Evolutionary conservation across 306 rosid genomes (phyloP).

Genomic region (Hylodesmum podocarpum): DNA sequence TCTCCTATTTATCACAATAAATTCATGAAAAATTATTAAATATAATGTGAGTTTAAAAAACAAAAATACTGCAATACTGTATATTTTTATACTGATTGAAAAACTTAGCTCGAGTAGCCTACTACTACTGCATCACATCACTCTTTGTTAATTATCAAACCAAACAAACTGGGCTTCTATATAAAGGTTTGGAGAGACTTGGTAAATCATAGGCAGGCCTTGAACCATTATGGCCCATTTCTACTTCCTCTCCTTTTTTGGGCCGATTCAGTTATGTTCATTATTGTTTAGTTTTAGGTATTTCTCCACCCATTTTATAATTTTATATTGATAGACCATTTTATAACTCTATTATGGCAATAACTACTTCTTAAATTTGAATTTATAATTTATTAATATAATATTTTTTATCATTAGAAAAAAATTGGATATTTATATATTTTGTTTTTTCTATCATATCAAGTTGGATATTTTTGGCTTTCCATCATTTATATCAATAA

Average conservation of each 20-base stretch:
- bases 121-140: too few relatives aligned
- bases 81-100: too few relatives aligned
- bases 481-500: neutral
- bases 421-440: neutral
- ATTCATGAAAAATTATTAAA: too few relatives aligned
- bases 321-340: too few relatives aligned
- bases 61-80: too few relatives aligned
- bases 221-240: neutral
- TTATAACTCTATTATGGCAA: too few relatives aligned
- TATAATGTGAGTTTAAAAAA: too few relatives aligned
- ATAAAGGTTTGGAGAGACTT: neutral
- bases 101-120: too few relatives aligned
- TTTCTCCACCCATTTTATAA: neutral
- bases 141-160: too few relatives aligned
- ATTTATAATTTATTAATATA: neutral
- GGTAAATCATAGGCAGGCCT: neutral
- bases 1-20: too few relatives aligned
- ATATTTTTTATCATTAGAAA: neutral
- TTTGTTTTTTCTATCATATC: neutral
- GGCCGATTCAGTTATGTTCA: neutral
- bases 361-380: neutral
- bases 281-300: neutral
- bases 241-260: neutral
- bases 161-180: neutral
- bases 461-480: neutral